Evolutionary conservation across 164 flowering plant species (phyloP), one percentile per base, ranked within the genome.

Genomic region (Macadamia integrifolia): DNA sequence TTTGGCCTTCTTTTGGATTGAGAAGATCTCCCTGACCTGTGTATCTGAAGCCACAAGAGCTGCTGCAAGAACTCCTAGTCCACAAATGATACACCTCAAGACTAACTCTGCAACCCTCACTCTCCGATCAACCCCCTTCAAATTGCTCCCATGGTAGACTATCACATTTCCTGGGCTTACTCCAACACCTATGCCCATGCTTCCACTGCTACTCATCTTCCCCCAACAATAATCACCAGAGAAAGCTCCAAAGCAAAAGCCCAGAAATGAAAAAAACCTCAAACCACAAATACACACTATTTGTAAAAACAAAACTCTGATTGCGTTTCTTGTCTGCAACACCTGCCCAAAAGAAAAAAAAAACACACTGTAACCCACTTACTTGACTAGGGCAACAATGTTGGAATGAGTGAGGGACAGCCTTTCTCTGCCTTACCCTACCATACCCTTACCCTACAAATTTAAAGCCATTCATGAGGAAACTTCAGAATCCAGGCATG

Each of bases 111-210:
- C 81, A 58, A 89, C 49, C 78, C 83, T 87, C 60, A 93, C 82
- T 64, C 87, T 85, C 73, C 89, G 75, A 68, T 93, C 97, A 62
- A 87, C 62, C 62, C 77, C 84, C 81, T 81, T 87, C 79, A 82
- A 48, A 58, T 77, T 71, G 60, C 80, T 68, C 23, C 89, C 85
- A 76, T 88, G 93, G 55, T 74, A 84, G 35, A 86, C 96, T 29
- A 91, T 80, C 6, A 88, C 90, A 80, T 75, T 85, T 50, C 88
- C 97, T 44, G 95, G 96, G 74, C 93, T 87, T 15, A 85, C 85
- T n/a, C 91, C 98, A 48, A 69, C 49, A 58, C 84, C 83, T 13
- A 85, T 85, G n/a, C 91, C 98, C 42, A 69, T 40, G 55, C 84
- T 82, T 48, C 88, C 88, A 52, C 75, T 66, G 52, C 84, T 84